phyloP scores from a whole-genome alignment of 2,329 filamentous ascomycete species.

The Camillea tinctor region DNA sequence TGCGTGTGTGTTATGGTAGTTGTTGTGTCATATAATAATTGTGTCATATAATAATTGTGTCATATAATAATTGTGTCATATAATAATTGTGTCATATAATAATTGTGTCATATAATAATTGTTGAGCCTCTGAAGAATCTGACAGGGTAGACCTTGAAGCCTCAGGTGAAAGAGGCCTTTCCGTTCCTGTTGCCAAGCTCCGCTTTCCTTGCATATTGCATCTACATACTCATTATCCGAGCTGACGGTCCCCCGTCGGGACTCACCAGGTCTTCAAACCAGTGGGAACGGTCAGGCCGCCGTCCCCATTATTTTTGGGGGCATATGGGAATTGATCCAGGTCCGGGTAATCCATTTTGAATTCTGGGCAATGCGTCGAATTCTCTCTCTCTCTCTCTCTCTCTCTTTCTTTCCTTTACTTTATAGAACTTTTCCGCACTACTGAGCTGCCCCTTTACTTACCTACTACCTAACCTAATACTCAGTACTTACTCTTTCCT shows the following conservation, averaged over 20 bases:
- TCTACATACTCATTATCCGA: conserved; percentile 2
- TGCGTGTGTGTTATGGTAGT: no score
- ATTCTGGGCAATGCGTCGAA: no score
- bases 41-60: not conserved
- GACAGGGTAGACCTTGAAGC: not conserved
- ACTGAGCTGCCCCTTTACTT: not conserved
- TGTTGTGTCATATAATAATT: not conserved
- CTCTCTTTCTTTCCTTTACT: not conserved
- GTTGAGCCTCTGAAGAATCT: not conserved
- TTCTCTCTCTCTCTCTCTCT: no score
- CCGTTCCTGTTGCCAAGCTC: conserved; percentile 17
- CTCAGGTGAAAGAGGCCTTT: not conserved
- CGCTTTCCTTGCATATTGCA: conserved; percentile 6
- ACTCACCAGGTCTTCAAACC: not conserved
- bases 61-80: not conserved
- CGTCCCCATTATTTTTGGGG: not conserved
- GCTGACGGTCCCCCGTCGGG: not conserved
- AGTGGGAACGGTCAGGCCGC: not conserved
- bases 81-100: no score
- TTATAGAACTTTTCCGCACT: not conserved
- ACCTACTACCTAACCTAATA: no score
- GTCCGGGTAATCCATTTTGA: not conserved
- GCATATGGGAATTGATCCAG: not conserved
- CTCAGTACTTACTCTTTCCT: not conserved
- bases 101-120: not conserved